Base-by-base conservation (phyloP, 352 stramenopile genomes). In the Phytophthora melonis region DNA sequence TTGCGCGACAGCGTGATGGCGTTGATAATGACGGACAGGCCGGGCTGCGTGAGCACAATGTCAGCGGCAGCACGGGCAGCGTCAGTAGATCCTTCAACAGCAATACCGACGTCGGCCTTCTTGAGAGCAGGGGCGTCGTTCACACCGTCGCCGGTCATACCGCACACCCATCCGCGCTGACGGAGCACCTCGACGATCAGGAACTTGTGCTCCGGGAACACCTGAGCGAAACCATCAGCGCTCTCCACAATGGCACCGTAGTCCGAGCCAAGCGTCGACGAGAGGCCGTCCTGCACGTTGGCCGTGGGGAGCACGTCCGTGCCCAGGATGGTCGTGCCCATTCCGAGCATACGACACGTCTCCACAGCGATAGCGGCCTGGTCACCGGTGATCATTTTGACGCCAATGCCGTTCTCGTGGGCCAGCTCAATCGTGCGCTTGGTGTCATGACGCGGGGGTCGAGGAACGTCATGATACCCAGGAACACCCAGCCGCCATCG, bases 301-400 rank as follows among this genome's bases (percentile, higher is more conserved):
- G 79, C 76, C 14, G 75, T 87, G 11, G 82, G 86, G 47, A 91
- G 73, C 45, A 88, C 81, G 61, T 96, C 90, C 50, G 93, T 96
- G 27, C 89, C 88, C 3, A 97, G 77, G 52, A 95, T 91, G 18
- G 86, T 95, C 58, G 88, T 93, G 54, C 92, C 95, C 86, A 99
- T 97, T 58, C 88, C 93, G 32, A 99, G 81, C 75, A 92, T 83
- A 25, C 88, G 91, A 66, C 92, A 97, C 5, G 96, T 99, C 75
- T 99, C 94, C 19, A 96, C 87, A 8, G 96, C 97, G 75, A 99
- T 98, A 25, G 93, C 86, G 14, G 89, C 80, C 59, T 99, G 96
- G 77, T 99, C 97, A 52, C 97, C 97, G 0, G 97, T 99, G 68
- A 99, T 93, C 91, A 99, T 98, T 77, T 99, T 99, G 13, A 99